phyloP scores from a whole-genome alignment of 2,329 filamentous ascomycete genomes.

The Epicoccum sorghinum region DNA sequence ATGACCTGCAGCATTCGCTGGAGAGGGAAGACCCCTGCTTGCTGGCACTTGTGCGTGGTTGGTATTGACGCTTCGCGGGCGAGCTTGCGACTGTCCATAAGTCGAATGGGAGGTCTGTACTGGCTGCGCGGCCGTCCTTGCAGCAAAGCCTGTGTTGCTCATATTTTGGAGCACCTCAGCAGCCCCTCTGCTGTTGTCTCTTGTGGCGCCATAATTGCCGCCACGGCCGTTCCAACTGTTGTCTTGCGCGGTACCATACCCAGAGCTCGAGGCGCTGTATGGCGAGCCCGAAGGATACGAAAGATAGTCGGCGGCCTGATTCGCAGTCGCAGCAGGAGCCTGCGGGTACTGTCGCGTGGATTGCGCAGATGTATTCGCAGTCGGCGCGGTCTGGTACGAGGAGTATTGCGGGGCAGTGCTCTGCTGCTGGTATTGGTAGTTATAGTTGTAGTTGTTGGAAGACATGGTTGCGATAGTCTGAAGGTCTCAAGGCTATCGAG shows the following conservation, averaged over 20 bases:
- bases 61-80: slow-evolving; percentile 36
- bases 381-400: slow-evolving; percentile 32
- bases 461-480: slow-evolving; percentile 26
- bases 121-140: slow-evolving; percentile 30
- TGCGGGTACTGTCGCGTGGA: slow-evolving; percentile 36
- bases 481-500: not conserved
- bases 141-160: slow-evolving; percentile 39
- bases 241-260: slow-evolving; percentile 30
- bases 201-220: slow-evolving; percentile 30
- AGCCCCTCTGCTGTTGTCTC: slow-evolving; percentile 37
- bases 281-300: slow-evolving; percentile 29
- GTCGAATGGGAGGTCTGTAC: slow-evolving; percentile 18
- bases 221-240: slow-evolving; percentile 27
- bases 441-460: slow-evolving; percentile 38
- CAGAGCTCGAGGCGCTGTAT: slow-evolving; percentile 26
- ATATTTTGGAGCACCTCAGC: slow-evolving; percentile 43
- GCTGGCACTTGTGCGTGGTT: slow-evolving; percentile 24
- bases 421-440: slow-evolving; percentile 34
- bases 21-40: slow-evolving; percentile 30
- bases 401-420: slow-evolving; percentile 38
- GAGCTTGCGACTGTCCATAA: slow-evolving; percentile 35
- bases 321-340: slow-evolving; percentile 18
- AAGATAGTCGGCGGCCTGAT: slow-evolving; percentile 36
- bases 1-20: slow-evolving; percentile 30
- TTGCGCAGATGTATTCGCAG: slow-evolving; percentile 32